Evolutionary conservation across 345 rosid genomes (phyloP).

Genomic region (Adansonia digitata): DNA sequence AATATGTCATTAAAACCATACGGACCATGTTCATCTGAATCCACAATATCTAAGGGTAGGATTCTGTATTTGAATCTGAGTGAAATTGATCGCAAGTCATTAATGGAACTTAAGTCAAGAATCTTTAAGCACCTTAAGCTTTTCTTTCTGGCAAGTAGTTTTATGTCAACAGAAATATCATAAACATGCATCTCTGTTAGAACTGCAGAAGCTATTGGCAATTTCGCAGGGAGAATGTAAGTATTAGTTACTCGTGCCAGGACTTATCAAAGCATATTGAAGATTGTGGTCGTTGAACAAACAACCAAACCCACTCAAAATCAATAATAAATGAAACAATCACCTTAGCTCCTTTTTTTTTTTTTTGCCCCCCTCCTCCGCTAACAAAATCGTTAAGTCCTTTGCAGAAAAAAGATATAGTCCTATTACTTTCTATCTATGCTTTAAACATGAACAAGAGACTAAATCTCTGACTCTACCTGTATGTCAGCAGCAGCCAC

Average conservation of each 20-base stretch:
- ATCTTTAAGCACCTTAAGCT: neutral
- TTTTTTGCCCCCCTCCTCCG: neutral
- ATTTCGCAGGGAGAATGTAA: no score
- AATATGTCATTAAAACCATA: conserved; percentile 7
- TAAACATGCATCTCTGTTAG: neutral
- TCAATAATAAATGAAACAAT: neutral
- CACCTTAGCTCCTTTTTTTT: neutral
- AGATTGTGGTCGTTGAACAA: neutral
- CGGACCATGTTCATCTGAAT: conserved; percentile 5
- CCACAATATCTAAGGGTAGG: neutral
- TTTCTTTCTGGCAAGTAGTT: neutral
- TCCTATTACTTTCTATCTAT: neutral
- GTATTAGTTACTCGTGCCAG: neutral
- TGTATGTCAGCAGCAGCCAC: conserved; percentile 68
- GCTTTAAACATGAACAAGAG: conserved; percentile 11
- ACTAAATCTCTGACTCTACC: conserved; percentile 37
- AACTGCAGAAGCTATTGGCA: neutral
- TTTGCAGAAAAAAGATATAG: neutral
- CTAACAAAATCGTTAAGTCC: neutral
- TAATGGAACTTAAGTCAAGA: neutral
- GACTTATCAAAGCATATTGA: neutral
- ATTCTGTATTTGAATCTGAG: neutral
- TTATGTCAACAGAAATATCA: neutral
- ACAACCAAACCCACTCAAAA: neutral
- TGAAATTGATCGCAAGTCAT: neutral